Evolutionary conservation across 164 flowering plant species (phyloP), one percentile per base, ranked within the genome.

Genomic region (Nymphaea thermarum): DNA sequence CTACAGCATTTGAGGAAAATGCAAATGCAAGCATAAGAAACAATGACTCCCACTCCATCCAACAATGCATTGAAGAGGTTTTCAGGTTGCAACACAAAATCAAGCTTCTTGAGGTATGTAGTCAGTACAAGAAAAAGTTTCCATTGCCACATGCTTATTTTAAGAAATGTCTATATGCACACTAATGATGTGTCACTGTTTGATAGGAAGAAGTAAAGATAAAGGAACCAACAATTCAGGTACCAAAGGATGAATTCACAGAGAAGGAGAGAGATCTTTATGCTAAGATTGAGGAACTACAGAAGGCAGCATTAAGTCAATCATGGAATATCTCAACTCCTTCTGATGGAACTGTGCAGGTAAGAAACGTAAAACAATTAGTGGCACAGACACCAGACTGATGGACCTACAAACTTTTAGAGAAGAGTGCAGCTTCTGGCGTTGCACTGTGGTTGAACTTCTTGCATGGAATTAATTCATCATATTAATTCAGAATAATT

Each of bases 241-340:
- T 68, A 42, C 83, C 89, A 17, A 67, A 80, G 45, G 71, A 76
- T 74, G 66, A 81, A 51, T 92, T 87, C 77, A 60, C 81, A 60
- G 86, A 85, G 73, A 90, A 83, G 80, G 98, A 92, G 74, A 86
- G 76, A 70, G 91, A 86, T 65, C 86, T 88, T 61, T 68, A 62
- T 8, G 74, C 73, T 67, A 86, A 71, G 72, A 86, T 90, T 62
- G 82, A 80, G 66, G 90, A 90, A 78, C 74, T 92, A 36, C 84
- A 83, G 71, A 75, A 68, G 68, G 75, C 74, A 69, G 43, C 85
- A 65, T 79, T 78, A 63, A 89, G 79, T 63, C 80, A 83, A 61
- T 68, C 64, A 66, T 84, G 78, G 60, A 76, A 25, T 18, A 77
- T 73, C 70, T 43, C 60, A 70, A 68, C 65, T 42, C 67, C 66